Percentiles rank a stretch among this genome's conserved stretches.
Evolutionary conservation across 257 asterid genomes (phyloP).

Genomic region (Sherardia arvensis): DNA sequence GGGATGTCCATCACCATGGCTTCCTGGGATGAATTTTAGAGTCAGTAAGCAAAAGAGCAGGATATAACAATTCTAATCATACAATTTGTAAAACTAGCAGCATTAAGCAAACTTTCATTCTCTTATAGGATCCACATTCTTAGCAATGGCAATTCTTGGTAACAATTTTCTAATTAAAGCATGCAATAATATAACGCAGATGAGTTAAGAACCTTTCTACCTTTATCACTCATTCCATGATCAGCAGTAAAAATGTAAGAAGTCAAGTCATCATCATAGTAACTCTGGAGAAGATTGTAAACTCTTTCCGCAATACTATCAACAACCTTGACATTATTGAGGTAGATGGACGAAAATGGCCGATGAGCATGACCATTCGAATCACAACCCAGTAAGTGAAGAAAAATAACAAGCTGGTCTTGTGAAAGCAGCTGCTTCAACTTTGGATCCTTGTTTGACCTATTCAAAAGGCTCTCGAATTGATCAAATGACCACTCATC

Average conservation of each 20-base stretch:
- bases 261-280: constrained; percentile 78
- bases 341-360: constrained; percentile 86
- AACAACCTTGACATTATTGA: constrained; percentile 95
- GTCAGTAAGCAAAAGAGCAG: not conserved
- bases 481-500: constrained; percentile 98
- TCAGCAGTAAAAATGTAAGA: constrained; percentile 93
- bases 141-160: not conserved
- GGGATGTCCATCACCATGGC: constrained; percentile 99
- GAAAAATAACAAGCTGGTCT: constrained; percentile 74
- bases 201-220: constrained; percentile 24
- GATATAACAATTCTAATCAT: not conserved
- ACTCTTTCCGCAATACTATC: constrained; percentile 90
- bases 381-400: constrained; percentile 95
- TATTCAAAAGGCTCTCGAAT: constrained; percentile 69
- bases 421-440: constrained; percentile 77
- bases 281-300: constrained; percentile 78
- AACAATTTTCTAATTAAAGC: not conserved
- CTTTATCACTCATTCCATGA: constrained; percentile 99
- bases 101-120: not conserved
- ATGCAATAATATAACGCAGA: not conserved
- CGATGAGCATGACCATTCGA: constrained; percentile 99
- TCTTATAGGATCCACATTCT: not conserved
- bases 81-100: not conserved
- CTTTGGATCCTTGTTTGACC: constrained; percentile 59
- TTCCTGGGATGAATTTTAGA: constrained; percentile 36